Percentiles rank a stretch among this genome's conserved stretches.
These are phyloP conservation scores for Penicillium parvum DNA, from an alignment of 495 filamentous ascomycete species.

Conservation along the genomic window DNA sequence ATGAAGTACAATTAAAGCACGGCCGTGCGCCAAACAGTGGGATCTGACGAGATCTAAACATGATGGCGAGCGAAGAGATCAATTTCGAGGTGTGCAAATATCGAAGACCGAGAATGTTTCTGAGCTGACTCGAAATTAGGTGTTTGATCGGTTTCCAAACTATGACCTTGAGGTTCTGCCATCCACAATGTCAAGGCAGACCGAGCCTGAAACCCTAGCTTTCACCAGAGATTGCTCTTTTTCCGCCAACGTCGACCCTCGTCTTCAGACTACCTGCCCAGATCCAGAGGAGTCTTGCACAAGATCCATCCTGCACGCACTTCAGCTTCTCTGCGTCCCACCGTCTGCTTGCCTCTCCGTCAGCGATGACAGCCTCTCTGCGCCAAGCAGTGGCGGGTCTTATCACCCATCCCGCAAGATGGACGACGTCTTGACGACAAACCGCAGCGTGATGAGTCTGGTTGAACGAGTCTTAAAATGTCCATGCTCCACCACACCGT, in stretches of 20 bases:
- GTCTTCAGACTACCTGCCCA: neutral
- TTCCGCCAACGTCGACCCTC: neutral
- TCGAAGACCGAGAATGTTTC: neutral
- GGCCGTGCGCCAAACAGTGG: neutral
- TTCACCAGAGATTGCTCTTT: neutral
- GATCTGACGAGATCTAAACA: too few relatives aligned
- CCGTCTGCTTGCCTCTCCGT: neutral
- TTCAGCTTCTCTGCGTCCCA: constrained; percentile 1
- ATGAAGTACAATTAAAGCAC: neutral
- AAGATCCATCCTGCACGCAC: neutral
- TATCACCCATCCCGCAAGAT: neutral
- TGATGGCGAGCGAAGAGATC: neutral
- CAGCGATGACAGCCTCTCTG: neutral
- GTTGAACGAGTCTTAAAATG: neutral
- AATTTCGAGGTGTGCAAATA: neutral
- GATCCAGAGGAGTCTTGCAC: neutral
- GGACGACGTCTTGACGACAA: constrained; percentile 2
- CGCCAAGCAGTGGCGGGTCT: neutral
- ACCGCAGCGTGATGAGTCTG: neutral
- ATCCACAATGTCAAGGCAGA: neutral
- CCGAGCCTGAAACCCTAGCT: neutral
- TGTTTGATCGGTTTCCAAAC: neutral
- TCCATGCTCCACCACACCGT: neutral
- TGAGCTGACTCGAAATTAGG: neutral
- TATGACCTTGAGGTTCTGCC: neutral